Evolutionary conservation across 148 eudicot species (phyloP).

Genomic region (Silene conica): DNA sequence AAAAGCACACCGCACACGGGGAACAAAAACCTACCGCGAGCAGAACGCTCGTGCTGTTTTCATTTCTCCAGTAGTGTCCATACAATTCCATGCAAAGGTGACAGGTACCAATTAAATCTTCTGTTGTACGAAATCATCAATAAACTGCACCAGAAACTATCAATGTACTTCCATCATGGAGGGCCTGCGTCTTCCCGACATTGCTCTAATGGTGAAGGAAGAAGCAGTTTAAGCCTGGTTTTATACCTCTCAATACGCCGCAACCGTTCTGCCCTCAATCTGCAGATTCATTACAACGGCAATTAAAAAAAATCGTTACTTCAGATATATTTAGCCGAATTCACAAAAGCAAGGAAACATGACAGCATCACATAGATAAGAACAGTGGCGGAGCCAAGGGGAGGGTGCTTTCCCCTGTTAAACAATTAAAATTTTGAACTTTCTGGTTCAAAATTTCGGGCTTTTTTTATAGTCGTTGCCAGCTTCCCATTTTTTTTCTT

Average conservation of each 20-base stretch:
- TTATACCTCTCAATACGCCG: constrained; percentile 72
- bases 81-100: too few species aligned
- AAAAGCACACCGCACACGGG: too few species aligned
- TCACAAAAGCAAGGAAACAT: background rate
- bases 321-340: background rate
- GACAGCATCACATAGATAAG: background rate
- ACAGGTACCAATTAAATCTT: too few species aligned
- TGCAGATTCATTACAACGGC: constrained; percentile 23
- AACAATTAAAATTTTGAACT: too few species aligned
- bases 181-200: constrained; percentile 50
- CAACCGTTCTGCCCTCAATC: constrained; percentile 70
- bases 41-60: too few species aligned
- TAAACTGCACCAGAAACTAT: background rate
- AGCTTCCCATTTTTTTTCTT: background rate
- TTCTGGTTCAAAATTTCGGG: too few species aligned
- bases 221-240: constrained; percentile 73
- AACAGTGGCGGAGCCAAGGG: background rate
- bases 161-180: background rate
- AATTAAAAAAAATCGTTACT: background rate
- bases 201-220: constrained; percentile 62
- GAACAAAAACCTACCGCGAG: too few species aligned
- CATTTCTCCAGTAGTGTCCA: too few species aligned
- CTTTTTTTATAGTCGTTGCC: too few species aligned
- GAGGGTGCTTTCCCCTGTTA: too few species aligned
- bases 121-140: background rate